Evolutionary conservation across 495 filamentous ascomycete genomes (phyloP).

Genomic region (Talaromyces nanjingensis): DNA sequence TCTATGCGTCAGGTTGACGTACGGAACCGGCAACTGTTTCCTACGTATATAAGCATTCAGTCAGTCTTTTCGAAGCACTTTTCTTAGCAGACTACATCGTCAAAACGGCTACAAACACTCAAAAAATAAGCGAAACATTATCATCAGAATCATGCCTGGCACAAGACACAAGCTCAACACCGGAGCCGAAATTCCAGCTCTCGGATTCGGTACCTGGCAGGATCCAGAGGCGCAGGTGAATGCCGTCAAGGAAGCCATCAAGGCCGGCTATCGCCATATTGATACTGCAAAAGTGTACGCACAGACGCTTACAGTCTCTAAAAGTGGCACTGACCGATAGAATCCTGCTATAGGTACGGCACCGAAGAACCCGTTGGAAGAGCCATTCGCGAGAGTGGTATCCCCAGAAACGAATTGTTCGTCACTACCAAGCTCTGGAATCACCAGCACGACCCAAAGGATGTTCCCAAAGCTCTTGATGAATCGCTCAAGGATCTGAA

Average conservation of each 20-base stretch:
- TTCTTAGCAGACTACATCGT: not conserved
- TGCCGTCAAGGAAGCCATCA: constrained; percentile 40
- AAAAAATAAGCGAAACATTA: not conserved
- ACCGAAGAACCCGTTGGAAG: constrained; percentile 47
- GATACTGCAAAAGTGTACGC: constrained; percentile 49
- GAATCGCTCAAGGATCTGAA: constrained; percentile 54
- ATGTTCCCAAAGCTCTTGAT: constrained; percentile 51
- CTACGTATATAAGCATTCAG: not conserved
- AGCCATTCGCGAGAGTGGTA: constrained; percentile 47
- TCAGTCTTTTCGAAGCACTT: too few species aligned
- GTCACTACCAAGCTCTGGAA: constrained; percentile 70
- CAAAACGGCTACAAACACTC: not conserved
- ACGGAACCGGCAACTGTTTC: not conserved
- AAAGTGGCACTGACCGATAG: constrained; percentile 7
- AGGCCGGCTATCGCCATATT: constrained; percentile 55
- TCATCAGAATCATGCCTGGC: constrained; percentile 5
- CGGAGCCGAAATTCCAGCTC: constrained; percentile 41
- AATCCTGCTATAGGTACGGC: constrained; percentile 31
- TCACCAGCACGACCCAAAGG: constrained; percentile 56
- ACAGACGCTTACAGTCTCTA: constrained; percentile 1
- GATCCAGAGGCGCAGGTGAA: constrained; percentile 38
- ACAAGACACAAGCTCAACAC: constrained; percentile 43
- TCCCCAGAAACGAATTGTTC: constrained; percentile 57
- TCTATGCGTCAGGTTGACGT: constrained; percentile 8
- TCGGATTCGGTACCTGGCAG: constrained; percentile 46